Evolutionary conservation across 768 basidiomycete species (phyloP).

Genomic region (Pulveroboletus frians): DNA sequence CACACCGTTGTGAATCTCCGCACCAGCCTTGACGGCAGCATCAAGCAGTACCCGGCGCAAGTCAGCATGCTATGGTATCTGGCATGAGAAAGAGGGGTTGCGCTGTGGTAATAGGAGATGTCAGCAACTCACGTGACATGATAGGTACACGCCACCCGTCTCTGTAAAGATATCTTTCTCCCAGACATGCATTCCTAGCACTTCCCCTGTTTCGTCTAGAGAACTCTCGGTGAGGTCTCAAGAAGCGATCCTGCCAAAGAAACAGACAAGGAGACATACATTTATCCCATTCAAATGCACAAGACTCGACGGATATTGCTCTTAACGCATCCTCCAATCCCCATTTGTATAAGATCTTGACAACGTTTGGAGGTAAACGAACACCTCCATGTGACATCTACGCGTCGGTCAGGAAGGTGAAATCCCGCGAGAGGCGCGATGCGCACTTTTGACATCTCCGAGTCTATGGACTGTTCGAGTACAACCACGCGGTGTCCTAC

Average conservation of each 20-base stretch:
- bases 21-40: slow-evolving; percentile 45
- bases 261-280: slow-evolving; percentile 22
- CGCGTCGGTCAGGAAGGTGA: neutral
- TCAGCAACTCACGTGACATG: slow-evolving; percentile 39
- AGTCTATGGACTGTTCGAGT: slow-evolving; percentile 44
- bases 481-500: slow-evolving; percentile 59
- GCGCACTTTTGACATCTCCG: slow-evolving; percentile 33
- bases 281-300: slow-evolving; percentile 21
- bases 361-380: slow-evolving; percentile 55
- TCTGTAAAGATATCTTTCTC: slow-evolving; percentile 44
- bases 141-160: slow-evolving; percentile 45
- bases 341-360: slow-evolving; percentile 52
- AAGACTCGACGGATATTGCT: slow-evolving; percentile 26
- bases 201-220: slow-evolving; percentile 41
- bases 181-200: slow-evolving; percentile 43
- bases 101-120: neutral
- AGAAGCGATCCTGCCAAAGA: neutral
- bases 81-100: neutral
- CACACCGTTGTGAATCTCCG: slow-evolving; percentile 39
- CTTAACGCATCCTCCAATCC: slow-evolving; percentile 43
- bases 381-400: slow-evolving; percentile 37
- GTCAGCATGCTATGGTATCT: slow-evolving; percentile 43
- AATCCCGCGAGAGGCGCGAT: neutral
- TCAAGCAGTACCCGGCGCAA: slow-evolving; percentile 44
- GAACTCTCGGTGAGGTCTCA: slow-evolving; percentile 9